Percentiles rank a stretch among this genome's conserved stretches.
phyloP scores from a whole-genome alignment of 2,329 filamentous ascomycete species.

The Trichoderma pleuroti region DNA sequence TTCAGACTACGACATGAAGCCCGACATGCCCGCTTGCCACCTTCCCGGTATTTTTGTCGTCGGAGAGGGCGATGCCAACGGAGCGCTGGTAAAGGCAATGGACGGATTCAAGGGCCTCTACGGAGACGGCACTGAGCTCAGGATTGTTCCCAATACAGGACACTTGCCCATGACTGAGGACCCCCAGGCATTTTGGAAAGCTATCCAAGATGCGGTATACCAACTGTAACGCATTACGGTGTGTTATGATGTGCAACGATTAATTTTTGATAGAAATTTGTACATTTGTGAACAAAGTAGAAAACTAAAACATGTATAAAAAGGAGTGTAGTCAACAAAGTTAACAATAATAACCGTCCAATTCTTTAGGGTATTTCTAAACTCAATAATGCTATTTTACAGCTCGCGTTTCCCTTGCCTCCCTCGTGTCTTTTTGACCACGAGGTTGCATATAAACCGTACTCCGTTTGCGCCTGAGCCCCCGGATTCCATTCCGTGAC shows the following conservation, averaged over 20 bases:
- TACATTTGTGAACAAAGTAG: too few species aligned
- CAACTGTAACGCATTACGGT: neutral
- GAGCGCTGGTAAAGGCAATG: constrained; percentile 75
- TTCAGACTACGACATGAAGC: constrained; percentile 66
- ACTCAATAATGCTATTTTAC: neutral
- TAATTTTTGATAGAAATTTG: neutral
- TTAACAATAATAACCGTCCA: neutral
- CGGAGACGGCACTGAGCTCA: constrained; percentile 56
- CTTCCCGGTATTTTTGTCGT: constrained; percentile 67
- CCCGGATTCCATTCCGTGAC: neutral
- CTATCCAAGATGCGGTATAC: constrained; percentile 57
- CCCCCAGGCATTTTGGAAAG: constrained; percentile 63
- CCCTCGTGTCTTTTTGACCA: neutral
- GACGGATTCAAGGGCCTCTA: constrained; percentile 62
- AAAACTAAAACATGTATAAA: neutral
- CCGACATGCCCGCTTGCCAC: constrained; percentile 49
- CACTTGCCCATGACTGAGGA: constrained; percentile 84
- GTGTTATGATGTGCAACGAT: neutral
- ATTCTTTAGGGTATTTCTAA: constrained; percentile 14
- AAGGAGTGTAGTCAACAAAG: neutral
- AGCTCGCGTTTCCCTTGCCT: neutral
- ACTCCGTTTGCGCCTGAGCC: neutral
- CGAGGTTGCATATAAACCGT: neutral
- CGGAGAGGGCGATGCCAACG: constrained; percentile 67
- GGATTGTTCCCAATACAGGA: constrained; percentile 65